phyloP scores from a whole-genome alignment of 805 yeast genomes.

The Wickerhamiella siamensis region DNA sequence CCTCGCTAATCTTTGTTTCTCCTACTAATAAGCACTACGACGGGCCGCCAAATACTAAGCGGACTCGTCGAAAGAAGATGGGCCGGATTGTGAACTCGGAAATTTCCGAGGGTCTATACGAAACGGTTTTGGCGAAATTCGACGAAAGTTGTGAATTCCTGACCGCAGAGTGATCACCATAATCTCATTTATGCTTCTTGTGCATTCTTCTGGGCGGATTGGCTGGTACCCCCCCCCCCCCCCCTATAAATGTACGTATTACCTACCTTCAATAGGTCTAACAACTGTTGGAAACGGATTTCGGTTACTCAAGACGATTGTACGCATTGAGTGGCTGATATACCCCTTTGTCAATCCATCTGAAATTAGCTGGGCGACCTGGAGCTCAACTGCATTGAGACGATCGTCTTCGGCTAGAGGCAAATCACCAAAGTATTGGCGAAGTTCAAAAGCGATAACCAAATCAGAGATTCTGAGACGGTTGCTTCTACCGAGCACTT shows the following conservation, averaged over 20 bases:
- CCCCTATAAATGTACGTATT: too few relatives aligned
- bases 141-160: conserved; percentile 43
- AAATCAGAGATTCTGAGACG: conserved; percentile 8
- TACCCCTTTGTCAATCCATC: conserved; percentile 17
- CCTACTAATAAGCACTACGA: conserved; percentile 45
- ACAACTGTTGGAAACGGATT: conserved; percentile 15
- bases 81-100: conserved; percentile 76
- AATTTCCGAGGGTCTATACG: conserved; percentile 50
- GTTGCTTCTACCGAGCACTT: conserved; percentile 7
- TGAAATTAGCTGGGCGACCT: conserved; percentile 12
- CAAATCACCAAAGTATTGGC: background rate
- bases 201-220: too few relatives aligned
- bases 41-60: conserved; percentile 32
- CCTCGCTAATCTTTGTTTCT: conserved; percentile 70
- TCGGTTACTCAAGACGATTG: conserved; percentile 13
- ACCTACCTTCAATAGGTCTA: too few relatives aligned
- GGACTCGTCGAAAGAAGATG: conserved; percentile 68
- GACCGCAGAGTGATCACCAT: background rate
- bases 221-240: too few relatives aligned
- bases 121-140: conserved; percentile 64
- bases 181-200: too few relatives aligned
- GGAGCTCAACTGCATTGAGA: conserved; percentile 12
- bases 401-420: background rate
- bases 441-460: background rate
- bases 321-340: conserved; percentile 11